Base-by-base conservation (phyloP, 768 basidiomycete genomes). In the Serendipita sp. region DNA sequence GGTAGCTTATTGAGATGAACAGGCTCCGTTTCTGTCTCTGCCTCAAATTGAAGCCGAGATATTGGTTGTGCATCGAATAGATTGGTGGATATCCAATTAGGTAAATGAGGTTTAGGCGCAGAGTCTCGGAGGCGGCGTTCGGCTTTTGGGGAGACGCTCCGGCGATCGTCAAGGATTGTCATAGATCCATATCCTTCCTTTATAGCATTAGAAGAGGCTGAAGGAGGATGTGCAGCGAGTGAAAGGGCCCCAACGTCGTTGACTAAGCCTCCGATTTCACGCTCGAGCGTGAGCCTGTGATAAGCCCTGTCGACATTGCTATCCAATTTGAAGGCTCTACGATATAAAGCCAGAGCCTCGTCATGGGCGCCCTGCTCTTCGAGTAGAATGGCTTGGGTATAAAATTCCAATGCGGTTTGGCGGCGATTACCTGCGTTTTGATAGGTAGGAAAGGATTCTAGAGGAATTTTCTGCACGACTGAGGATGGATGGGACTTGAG, bases 341-440 rank as follows among this genome's bases (percentile, higher is more conserved):
- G 83, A 70, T 95, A 96, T 5, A 91, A 74, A 30, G 73, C 70
- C 8, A 92, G 74, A 10, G 92, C 92, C 38, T 86, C 82, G 68
- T 92, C 87, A 58, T 91, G 76, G 66, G 86, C 76, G 44, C 90
- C 83, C 48, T 74, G 75, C 71, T 89, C 86, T 72, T 96, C 92
- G 52, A 81, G 77, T 44, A 82, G 78, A 35, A 91, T 79, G 7
- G 92, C 92, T 18, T 75, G 78, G 34, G 80, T 74, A 72, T 95
- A 96, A 11, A 85, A 68, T 7, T 80, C 79, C 51, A 91, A 75
- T 3, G 89, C 89, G 54, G 71, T 18, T 51, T 51, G 48, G n/a
- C 48, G 48, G n/a, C 48, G 18, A n/a, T 13, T 41, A 0, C 13
- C 13, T 5, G 41, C 41, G 13, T 41, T 62, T 62, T 62, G 58